Percentiles rank a stretch among this genome's conserved stretches.
Evolutionary conservation across 768 basidiomycete genomes (phyloP).

Genomic region (Kondoa malvinella): DNA sequence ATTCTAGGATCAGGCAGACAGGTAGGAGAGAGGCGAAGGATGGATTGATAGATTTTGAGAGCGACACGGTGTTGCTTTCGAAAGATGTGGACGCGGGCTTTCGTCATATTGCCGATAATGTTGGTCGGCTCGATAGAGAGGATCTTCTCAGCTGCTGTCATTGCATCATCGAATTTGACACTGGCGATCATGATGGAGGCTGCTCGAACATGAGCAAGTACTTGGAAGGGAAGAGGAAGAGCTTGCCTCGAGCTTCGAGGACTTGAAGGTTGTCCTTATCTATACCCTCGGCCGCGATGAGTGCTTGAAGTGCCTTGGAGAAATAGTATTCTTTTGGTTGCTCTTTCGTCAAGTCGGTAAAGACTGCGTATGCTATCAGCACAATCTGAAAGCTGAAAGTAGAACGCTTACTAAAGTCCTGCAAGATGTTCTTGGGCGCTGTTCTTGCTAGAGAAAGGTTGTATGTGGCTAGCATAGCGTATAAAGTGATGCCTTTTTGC

Average conservation of each 20-base stretch:
- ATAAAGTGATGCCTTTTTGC: not conserved
- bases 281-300: not conserved
- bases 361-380: not conserved
- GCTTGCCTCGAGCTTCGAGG: not conserved
- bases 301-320: not conserved
- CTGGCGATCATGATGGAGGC: not conserved
- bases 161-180: not conserved
- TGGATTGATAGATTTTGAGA: constrained; percentile 67
- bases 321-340: not conserved
- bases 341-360: not conserved
- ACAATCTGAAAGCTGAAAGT: not conserved
- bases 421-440: not conserved
- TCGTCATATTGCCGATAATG: not conserved
- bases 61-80: constrained; percentile 59
- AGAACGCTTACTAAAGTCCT: not conserved
- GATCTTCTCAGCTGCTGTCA: not conserved
- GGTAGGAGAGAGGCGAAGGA: constrained; percentile 58
- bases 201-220: not conserved
- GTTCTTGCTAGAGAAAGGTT: not conserved
- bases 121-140: not conserved
- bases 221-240: not conserved
- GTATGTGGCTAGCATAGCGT: not conserved
- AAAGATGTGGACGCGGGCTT: constrained; percentile 75
- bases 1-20: constrained; percentile 85
- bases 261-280: not conserved